These are phyloP conservation scores for Tuber microsphaerosporum DNA, from an alignment of 495 filamentous ascomycete genomes.

Conservation along the genomic window DNA sequence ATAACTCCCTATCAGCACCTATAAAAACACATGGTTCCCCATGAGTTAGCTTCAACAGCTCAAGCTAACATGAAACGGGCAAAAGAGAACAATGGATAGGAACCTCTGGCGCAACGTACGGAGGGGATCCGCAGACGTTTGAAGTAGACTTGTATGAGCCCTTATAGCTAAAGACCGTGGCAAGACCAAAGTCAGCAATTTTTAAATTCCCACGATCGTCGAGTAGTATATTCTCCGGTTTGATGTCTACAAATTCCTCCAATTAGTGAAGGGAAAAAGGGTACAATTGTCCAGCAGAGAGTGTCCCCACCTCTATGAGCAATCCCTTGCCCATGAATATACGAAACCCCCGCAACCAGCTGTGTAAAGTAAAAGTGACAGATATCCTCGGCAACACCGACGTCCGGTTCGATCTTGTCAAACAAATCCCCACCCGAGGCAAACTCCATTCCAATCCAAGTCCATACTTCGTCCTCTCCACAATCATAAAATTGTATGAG, in stretches of 20 bases:
- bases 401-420: conserved; percentile 64
- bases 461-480: conserved; percentile 83
- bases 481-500: conserved; percentile 84
- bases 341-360: conserved; percentile 79
- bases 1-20: conserved; percentile 51
- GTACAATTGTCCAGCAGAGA: neutral
- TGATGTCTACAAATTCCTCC: conserved; percentile 54
- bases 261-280: neutral
- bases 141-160: conserved; percentile 68
- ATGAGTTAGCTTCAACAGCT: neutral
- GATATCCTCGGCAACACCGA: conserved; percentile 83
- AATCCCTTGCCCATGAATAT: conserved; percentile 87
- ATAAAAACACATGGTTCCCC: neutral
- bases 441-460: conserved; percentile 97
- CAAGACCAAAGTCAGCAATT: conserved; percentile 93
- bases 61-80: neutral
- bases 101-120: conserved; percentile 97
- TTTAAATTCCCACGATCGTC: conserved; percentile 81
- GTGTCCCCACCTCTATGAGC: conserved; percentile 56
- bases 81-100: conserved; percentile 46
- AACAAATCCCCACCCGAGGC: conserved; percentile 95
- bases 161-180: conserved; percentile 84
- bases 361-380: conserved; percentile 95
- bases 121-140: conserved; percentile 91
- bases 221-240: conserved; percentile 82